A percentile compares a stretch with the other conserved stretches of the same genome.
phyloP scores from a whole-genome alignment of 805 yeast genomes.

The Candida pseudofarinosa region DNA sequence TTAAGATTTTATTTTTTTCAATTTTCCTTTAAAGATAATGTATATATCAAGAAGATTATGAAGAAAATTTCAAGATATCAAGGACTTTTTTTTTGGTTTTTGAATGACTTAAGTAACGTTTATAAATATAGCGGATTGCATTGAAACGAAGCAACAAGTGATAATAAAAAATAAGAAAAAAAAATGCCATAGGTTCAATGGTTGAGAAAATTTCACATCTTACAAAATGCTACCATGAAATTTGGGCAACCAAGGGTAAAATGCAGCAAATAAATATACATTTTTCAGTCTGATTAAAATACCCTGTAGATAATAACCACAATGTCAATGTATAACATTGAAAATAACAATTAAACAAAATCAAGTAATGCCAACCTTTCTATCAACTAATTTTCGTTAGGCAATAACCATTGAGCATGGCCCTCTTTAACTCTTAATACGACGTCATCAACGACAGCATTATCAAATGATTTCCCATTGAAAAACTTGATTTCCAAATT shows the following conservation, averaged over 20 bases:
- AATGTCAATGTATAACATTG: not conserved
- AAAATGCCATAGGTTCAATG: not conserved
- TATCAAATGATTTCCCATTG: slow-evolving; percentile 26
- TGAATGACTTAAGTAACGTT: not conserved
- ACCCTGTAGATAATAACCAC: not conserved
- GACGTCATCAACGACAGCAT: slow-evolving; percentile 41
- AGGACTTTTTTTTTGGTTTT: not conserved
- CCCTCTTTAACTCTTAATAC: slow-evolving; percentile 58
- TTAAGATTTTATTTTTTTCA: not conserved
- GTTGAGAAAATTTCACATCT: not conserved
- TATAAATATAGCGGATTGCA: not conserved
- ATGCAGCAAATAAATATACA: not conserved
- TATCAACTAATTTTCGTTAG: slow-evolving; percentile 5
- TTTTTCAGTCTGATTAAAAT: not conserved
- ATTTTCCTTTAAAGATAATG: slow-evolving; percentile 3
- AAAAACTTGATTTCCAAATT: slow-evolving; percentile 45
- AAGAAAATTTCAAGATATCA: not conserved
- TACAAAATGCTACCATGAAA: not conserved
- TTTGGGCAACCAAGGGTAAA: not conserved
- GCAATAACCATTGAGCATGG: slow-evolving; percentile 68
- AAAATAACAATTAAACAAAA: not conserved
- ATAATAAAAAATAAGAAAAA: too few relatives aligned
- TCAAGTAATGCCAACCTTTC: not conserved
- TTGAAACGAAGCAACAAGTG: not conserved
- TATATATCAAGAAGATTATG: not conserved